A percentile compares a stretch with the other conserved stretches of the same genome.
Conservation (phyloP, 805 yeast genomes). For the Scheffersomyces stipitis region DNA sequence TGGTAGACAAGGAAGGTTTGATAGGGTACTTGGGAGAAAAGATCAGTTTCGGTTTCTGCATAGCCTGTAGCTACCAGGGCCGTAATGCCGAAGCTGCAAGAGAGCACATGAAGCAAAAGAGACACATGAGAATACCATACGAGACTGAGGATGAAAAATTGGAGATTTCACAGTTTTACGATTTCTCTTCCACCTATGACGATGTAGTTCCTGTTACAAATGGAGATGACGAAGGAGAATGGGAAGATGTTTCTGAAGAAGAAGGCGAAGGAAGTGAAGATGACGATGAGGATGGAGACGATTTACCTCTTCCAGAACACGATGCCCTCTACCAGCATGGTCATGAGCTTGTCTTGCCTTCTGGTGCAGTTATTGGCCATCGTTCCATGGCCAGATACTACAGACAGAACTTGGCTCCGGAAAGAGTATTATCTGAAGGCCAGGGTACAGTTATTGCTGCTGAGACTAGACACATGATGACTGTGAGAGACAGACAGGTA, state of each 20-base stretch:
- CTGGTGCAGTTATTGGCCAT: slow-evolving; percentile 45
- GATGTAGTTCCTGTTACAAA: slow-evolving; percentile 11
- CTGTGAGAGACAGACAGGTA: slow-evolving; percentile 37
- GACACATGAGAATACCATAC: slow-evolving; percentile 88
- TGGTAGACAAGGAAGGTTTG: slow-evolving; percentile 69
- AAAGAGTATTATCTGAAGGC: slow-evolving; percentile 44
- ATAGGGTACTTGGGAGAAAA: slow-evolving; percentile 75
- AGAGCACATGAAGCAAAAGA: slow-evolving; percentile 81
- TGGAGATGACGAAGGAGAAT: slow-evolving; percentile 20
- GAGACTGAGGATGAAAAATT: slow-evolving; percentile 77
- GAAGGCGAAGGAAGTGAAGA: slow-evolving; percentile 18
- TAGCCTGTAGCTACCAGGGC: slow-evolving; percentile 85
- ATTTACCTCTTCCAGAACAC: slow-evolving; percentile 21
- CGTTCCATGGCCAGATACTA: slow-evolving; percentile 43
- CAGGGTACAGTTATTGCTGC: slow-evolving; percentile 49
- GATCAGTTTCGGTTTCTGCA: slow-evolving; percentile 79
- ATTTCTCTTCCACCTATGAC: slow-evolving; percentile 67
- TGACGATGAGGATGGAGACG: slow-evolving; percentile 25
- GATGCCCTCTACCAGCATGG: slow-evolving; percentile 36
- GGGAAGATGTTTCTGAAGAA: slow-evolving; percentile 42
- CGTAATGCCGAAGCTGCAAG: slow-evolving; percentile 79
- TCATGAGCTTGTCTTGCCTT: slow-evolving; percentile 40
- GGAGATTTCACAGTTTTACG: slow-evolving; percentile 79
- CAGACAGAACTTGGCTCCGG: slow-evolving; percentile 45
- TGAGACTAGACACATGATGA: slow-evolving; percentile 52